phyloP scores from a whole-genome alignment of 2,329 filamentous ascomycete species.

The Fusarium coffeatum region DNA sequence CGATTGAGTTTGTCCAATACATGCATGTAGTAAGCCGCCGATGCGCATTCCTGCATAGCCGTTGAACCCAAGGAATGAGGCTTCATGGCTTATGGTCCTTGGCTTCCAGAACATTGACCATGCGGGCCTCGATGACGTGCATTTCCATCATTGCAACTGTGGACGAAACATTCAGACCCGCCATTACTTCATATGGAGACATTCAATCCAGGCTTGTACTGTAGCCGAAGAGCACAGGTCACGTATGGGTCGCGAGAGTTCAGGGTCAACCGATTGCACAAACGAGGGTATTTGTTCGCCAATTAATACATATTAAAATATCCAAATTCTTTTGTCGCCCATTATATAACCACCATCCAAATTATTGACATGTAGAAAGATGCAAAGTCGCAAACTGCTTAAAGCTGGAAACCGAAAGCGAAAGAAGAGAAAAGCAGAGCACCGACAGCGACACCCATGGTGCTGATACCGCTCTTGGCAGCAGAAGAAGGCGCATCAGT shows the following conservation, averaged over 20 bases:
- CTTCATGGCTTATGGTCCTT: not conserved
- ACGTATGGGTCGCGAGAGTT: not conserved
- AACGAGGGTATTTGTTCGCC: not conserved
- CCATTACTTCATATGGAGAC: not conserved
- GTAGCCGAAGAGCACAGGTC: not conserved
- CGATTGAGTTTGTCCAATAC: not conserved
- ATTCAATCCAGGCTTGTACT: not conserved
- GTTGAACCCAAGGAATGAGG: not conserved
- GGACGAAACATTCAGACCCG: not conserved
- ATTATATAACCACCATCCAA: conserved; percentile 18
- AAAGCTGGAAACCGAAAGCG: conserved; percentile 44
- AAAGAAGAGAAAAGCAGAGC: conserved; percentile 53
- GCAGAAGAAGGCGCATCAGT: conserved; percentile 35
- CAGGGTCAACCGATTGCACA: not conserved
- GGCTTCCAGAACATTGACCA: conserved; percentile 3
- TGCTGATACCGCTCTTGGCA: conserved; percentile 46
- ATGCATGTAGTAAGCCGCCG: not conserved
- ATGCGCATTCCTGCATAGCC: not conserved
- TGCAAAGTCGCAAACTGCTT: conserved; percentile 10
- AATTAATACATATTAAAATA: conserved; percentile 2
- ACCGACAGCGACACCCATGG: conserved; percentile 51
- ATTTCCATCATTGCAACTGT: not conserved
- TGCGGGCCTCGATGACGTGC: conserved; percentile 5
- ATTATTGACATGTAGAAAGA: conserved; percentile 22
- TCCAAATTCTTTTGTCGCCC: not conserved